Conservation (phyloP, 2,329 filamentous ascomycete genomes). For the Penicillium sp. region DNA sequence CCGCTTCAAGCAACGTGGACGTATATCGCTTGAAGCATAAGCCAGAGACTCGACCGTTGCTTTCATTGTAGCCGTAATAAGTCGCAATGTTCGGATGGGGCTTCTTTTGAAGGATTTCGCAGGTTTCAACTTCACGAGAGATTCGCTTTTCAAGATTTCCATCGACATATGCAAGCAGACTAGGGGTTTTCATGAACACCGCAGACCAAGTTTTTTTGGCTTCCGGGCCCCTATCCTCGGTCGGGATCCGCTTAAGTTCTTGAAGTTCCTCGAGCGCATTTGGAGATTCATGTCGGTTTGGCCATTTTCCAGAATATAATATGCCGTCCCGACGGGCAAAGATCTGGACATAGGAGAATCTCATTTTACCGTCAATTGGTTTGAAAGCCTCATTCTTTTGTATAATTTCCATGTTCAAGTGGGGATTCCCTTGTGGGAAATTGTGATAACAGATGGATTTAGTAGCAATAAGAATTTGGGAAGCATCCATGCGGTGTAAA, state of each 20-base stretch:
- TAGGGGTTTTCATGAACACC: slow-evolving; percentile 24
- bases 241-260: not conserved
- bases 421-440: no score
- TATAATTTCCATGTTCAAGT: slow-evolving; percentile 21
- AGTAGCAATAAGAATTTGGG: no score
- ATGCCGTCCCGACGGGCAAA: slow-evolving; percentile 20
- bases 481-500: no score
- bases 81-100: slow-evolving; percentile 31
- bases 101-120: slow-evolving; percentile 26
- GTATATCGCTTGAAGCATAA: slow-evolving; percentile 31
- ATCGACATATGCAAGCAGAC: slow-evolving; percentile 20
- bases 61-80: slow-evolving; percentile 24
- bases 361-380: slow-evolving; percentile 19
- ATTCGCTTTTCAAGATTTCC: slow-evolving; percentile 22
- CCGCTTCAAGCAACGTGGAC: slow-evolving; percentile 22
- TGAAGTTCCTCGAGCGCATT: slow-evolving; percentile 12
- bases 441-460: no score
- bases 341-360: slow-evolving; percentile 23
- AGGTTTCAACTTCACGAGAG: slow-evolving; percentile 23
- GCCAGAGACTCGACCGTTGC: slow-evolving; percentile 22
- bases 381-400: slow-evolving; percentile 24
- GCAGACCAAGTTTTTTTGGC: slow-evolving; percentile 16
- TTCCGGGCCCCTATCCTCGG: not conserved
- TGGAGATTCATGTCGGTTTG: slow-evolving; percentile 15
- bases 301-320: slow-evolving; percentile 26